These are phyloP conservation scores for Nothopassalora personata DNA, from an alignment of 2,329 filamentous ascomycete species.

Conservation along the genomic window DNA sequence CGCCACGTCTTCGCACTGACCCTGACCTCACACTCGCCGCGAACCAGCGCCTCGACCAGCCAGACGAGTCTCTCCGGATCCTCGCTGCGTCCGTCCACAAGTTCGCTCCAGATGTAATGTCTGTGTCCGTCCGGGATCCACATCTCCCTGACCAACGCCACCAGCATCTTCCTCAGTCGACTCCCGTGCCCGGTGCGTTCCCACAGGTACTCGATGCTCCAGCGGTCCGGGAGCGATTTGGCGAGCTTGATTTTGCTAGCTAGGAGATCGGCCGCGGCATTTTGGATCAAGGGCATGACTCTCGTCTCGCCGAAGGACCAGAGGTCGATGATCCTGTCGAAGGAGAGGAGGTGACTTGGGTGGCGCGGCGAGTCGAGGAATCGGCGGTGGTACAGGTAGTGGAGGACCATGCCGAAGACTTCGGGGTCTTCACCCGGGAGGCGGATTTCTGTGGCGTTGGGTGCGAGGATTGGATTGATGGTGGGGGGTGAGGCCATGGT, in stretches of 20 bases:
- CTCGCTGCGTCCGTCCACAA: constrained; percentile 5
- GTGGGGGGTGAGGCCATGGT: neutral
- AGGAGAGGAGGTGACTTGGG: constrained; percentile 5
- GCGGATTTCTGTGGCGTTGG: constrained; percentile 2
- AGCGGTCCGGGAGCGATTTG: constrained; percentile 10
- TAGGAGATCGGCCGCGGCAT: constrained; percentile 10
- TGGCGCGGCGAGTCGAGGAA: constrained; percentile 3
- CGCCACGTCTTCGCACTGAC: constrained; percentile 6
- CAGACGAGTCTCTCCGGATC: constrained; percentile 7
- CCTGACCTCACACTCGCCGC: neutral
- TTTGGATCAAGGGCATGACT: constrained; percentile 16
- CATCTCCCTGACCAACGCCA: constrained; percentile 13
- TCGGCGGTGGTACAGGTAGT: constrained; percentile 3
- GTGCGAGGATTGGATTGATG: neutral
- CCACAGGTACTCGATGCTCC: constrained; percentile 13
- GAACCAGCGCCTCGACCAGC: constrained; percentile 1
- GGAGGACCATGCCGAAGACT: constrained; percentile 7
- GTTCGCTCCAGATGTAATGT: constrained; percentile 6
- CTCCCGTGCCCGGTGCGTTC: constrained; percentile 2
- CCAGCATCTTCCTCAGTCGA: constrained; percentile 7
- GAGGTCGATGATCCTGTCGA: constrained; percentile 13
- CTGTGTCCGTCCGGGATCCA: constrained; percentile 6
- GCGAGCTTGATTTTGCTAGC: constrained; percentile 4
- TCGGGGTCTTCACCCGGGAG: constrained; percentile 11
- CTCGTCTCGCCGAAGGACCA: constrained; percentile 9